phyloP scores from a whole-genome alignment of 495 filamentous ascomycete species.

The Lepraria neglecta region DNA sequence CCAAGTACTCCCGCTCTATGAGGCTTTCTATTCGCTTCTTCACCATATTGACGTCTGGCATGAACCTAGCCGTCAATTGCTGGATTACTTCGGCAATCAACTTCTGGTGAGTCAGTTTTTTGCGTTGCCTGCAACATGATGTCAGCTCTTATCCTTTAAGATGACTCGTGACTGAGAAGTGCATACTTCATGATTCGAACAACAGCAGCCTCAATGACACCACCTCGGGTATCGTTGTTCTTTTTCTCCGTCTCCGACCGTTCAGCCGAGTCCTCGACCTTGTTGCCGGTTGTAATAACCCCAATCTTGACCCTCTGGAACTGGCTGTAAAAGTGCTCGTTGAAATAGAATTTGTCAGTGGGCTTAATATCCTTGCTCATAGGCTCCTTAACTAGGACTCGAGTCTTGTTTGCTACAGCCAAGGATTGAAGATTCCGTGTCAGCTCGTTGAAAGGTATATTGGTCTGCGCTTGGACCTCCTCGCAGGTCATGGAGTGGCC shows the following conservation, averaged over 20 bases:
- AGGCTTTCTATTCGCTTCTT: conserved; percentile 92
- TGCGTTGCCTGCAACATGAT: conserved; percentile 65
- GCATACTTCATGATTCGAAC: conserved; percentile 95
- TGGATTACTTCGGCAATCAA: conserved; percentile 79
- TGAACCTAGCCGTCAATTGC: conserved; percentile 73
- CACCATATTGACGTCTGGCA: conserved; percentile 82
- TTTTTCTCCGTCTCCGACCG: conserved; percentile 81
- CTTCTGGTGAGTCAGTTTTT: conserved; percentile 69
- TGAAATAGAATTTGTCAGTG: conserved; percentile 78
- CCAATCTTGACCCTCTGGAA: conserved; percentile 82
- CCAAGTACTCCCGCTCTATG: conserved; percentile 90
- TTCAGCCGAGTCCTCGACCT: conserved; percentile 79
- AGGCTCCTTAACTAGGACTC: conserved; percentile 76
- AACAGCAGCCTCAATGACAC: conserved; percentile 79
- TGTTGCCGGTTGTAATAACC: conserved; percentile 62
- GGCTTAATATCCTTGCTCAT: conserved; percentile 74
- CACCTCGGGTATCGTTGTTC: conserved; percentile 70
- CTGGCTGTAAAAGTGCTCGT: conserved; percentile 73
- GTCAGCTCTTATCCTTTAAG: conserved; percentile 1
- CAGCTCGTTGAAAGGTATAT: conserved; percentile 73
- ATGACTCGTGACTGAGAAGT: not conserved
- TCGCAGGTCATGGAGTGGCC: conserved; percentile 67
- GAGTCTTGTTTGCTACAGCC: conserved; percentile 76
- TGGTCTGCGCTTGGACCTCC: conserved; percentile 76
- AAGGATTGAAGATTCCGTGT: conserved; percentile 77